These are phyloP conservation scores for Myochromella boudieri DNA, from an alignment of 768 basidiomycete species.

Conservation along the genomic window DNA sequence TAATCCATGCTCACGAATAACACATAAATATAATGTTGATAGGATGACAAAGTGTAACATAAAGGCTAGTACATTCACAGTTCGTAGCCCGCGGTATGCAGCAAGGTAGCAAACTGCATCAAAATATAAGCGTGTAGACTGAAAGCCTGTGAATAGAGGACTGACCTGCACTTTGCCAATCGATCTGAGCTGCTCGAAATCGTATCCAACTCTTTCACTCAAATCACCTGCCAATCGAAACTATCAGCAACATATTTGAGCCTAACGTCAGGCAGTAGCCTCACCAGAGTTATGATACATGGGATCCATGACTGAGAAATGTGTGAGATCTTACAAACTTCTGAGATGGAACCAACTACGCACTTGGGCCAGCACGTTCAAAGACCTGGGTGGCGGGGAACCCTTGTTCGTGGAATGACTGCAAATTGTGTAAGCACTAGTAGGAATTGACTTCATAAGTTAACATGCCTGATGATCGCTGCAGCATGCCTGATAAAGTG, in stretches of 20 bases:
- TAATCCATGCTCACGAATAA: background rate
- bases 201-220: constrained; percentile 77
- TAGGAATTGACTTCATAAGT: too few relatives aligned
- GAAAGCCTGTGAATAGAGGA: too few relatives aligned
- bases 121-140: too few relatives aligned
- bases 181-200: constrained; percentile 75
- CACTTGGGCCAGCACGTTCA: constrained; percentile 78
- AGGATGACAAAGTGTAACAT: too few relatives aligned
- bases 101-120: constrained; percentile 72
- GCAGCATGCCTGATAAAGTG: constrained; percentile 66
- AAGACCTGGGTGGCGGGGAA: constrained; percentile 88
- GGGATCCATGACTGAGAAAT: constrained; percentile 69
- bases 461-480: constrained; percentile 83
- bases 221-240: constrained; percentile 59
- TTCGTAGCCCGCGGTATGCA: constrained; percentile 70
- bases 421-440: constrained; percentile 10
- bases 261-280: too few relatives aligned
- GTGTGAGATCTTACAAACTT: constrained; percentile 2
- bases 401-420: constrained; percentile 82
- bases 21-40: too few relatives aligned
- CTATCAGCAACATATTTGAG: too few relatives aligned
- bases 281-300: constrained; percentile 86
- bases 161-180: constrained; percentile 88
- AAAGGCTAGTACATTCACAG: constrained; percentile 23
- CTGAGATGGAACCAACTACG: constrained; percentile 18